phyloP scores from a whole-genome alignment of 2,329 filamentous ascomycete genomes.

The Penicillium thymicola region DNA sequence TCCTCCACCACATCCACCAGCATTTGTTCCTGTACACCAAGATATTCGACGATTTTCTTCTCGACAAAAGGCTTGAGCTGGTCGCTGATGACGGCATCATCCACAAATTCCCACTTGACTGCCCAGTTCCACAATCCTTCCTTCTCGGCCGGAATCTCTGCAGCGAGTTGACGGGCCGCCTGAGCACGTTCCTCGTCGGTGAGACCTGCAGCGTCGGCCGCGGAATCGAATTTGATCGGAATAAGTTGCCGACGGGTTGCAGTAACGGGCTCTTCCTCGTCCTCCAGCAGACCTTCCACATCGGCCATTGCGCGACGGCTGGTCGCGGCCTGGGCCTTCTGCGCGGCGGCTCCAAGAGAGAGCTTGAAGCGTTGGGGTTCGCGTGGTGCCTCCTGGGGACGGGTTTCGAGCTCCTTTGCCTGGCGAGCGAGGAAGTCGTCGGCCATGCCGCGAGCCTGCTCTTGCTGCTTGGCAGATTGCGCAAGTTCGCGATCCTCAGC shows the following conservation, averaged over 20 bases:
- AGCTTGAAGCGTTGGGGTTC: constrained; percentile 82
- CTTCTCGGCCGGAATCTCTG: constrained; percentile 84
- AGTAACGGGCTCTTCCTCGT: constrained; percentile 78
- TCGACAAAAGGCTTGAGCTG: constrained; percentile 93
- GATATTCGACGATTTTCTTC: constrained; percentile 95
- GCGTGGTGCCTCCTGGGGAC: constrained; percentile 39
- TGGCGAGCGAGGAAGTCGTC: constrained; percentile 87
- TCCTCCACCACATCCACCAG: constrained; percentile 89
- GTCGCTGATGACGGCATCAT: constrained; percentile 74
- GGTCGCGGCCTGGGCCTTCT: constrained; percentile 60
- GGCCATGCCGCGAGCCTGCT: constrained; percentile 78
- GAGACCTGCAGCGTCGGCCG: constrained; percentile 63
- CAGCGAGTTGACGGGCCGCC: constrained; percentile 75
- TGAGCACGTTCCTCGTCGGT: constrained; percentile 83
- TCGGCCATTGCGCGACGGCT: constrained; percentile 81
- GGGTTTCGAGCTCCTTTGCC: constrained; percentile 66
- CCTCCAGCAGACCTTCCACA: constrained; percentile 89
- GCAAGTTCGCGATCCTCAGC: constrained; percentile 73
- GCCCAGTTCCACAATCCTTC: constrained; percentile 88
- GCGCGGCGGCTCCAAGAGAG: constrained; percentile 82
- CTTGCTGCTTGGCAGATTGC: constrained; percentile 66
- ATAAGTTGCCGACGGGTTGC: constrained; percentile 71
- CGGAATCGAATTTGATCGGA: constrained; percentile 76
- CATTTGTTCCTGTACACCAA: constrained; percentile 94
- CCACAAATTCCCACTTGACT: constrained; percentile 88